Conservation (phyloP, 805 yeast species). For the Candida dendrica region DNA sequence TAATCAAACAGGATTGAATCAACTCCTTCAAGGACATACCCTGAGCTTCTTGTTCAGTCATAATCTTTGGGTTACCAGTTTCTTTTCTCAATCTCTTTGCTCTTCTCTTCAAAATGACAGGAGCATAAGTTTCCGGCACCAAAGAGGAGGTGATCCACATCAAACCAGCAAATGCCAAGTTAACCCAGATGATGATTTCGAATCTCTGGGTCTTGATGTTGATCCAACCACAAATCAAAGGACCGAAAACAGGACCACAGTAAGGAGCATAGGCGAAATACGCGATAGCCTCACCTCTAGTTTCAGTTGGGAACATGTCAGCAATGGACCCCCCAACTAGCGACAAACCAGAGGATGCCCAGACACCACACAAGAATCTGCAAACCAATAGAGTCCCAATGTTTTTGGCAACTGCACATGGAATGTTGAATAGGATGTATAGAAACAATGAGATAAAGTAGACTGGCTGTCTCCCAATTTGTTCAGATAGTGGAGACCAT, state of each 20-base stretch:
- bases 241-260: constrained; percentile 89
- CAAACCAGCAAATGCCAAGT: constrained; percentile 84
- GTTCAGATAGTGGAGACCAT: constrained; percentile 87
- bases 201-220: constrained; percentile 60
- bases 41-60: constrained; percentile 89
- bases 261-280: constrained; percentile 89
- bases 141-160: constrained; percentile 60
- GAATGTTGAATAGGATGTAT: constrained; percentile 75
- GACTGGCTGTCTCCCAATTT: constrained; percentile 79
- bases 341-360: constrained; percentile 74
- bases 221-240: constrained; percentile 82
- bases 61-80: constrained; percentile 75
- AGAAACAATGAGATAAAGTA: constrained; percentile 70
- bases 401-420: constrained; percentile 79
- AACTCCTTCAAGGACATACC: constrained; percentile 65
- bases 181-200: constrained; percentile 80
- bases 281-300: constrained; percentile 86
- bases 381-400: constrained; percentile 76
- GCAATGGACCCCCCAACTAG: constrained; percentile 89
- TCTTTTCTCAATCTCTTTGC: constrained; percentile 65
- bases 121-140: constrained; percentile 90
- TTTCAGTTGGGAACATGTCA: constrained; percentile 75
- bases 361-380: constrained; percentile 83
- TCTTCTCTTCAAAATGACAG: constrained; percentile 62
- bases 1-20: constrained; percentile 59